These are phyloP conservation scores for Chalciporus piperatus DNA, from an alignment of 768 basidiomycete genomes.

Conservation along the genomic window DNA sequence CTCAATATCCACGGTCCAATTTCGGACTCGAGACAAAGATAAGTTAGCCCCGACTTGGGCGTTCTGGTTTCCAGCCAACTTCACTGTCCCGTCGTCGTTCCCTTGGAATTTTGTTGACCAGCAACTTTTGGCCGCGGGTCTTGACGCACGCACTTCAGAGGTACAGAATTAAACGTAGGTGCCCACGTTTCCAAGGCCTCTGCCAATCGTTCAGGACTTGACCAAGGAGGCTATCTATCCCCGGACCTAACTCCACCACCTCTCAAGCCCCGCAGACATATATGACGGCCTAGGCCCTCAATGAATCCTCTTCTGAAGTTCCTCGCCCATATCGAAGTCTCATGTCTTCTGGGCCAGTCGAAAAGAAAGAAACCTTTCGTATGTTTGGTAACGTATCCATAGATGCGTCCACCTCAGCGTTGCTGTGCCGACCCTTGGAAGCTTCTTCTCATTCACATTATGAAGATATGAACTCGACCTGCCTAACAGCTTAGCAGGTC, in stretches of 20 bases:
- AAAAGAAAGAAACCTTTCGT: background rate
- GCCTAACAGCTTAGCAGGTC: background rate
- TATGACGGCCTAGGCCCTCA: too few relatives aligned
- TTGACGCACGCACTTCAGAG: background rate
- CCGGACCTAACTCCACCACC: background rate
- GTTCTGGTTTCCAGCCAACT: too few relatives aligned
- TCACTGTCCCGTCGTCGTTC: background rate
- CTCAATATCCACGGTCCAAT: too few relatives aligned
- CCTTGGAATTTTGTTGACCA: background rate
- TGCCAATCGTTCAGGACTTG: too few relatives aligned
- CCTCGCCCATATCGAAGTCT: background rate
- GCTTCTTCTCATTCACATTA: background rate
- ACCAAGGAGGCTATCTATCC: background rate
- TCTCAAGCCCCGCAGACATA: background rate
- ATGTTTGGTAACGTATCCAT: slow-evolving; percentile 20
- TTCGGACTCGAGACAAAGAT: background rate
- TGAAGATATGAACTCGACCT: slow-evolving; percentile 5
- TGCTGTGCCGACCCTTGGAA: slow-evolving; percentile 11
- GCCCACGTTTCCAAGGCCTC: too few relatives aligned
- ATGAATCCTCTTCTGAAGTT: background rate
- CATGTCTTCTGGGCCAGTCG: background rate
- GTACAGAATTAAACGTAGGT: too few relatives aligned
- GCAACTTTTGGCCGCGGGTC: background rate
- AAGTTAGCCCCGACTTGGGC: too few relatives aligned
- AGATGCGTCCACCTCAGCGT: background rate